Base-by-base conservation (phyloP, 257 asterid species). In the Nicotiana obtusifolia region DNA sequence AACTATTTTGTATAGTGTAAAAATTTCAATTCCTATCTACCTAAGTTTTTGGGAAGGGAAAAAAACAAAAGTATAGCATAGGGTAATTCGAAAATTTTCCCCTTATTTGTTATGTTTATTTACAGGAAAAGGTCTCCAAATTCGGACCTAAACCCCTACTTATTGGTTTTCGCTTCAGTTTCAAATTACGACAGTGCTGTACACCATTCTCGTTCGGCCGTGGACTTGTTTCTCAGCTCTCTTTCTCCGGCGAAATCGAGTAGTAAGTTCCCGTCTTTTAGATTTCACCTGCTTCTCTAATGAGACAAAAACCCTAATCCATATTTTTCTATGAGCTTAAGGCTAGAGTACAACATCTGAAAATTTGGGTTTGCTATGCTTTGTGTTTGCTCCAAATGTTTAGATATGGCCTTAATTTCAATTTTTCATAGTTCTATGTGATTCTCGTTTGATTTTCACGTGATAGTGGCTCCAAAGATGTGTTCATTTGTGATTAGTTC, bases 241-340 rank as follows among this genome's bases (percentile, higher is more conserved):
- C 47, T 35, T 68, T 35, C 57, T 41, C 56, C 31, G 19, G 31
- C 7, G 56, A 69, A 20, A 37, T 37, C 33, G 31, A n/a, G 16
- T 11, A 5, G 77, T 69, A 69, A 69, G 77, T 37, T 37, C 0
- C 57, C 31, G 10, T 37, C 44, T 37, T n/a, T 30, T 22, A 33
- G 3, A 41, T 57, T 57, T 57, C 26, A 2, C 19, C 60, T 19
- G 76, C 71, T 14, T 64, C 71, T 64, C 44, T 64, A 20, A 15
- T 66, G 26, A 67, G 15, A 68, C 77, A 4, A 68, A 68, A 68
- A 37, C 77, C 77, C 77, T 69, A 37, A 54, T 37, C 77, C 31
- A 35, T 19, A 44, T 33, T 66, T 41, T 66, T 66, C 52, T 8
- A 17, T 8, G 76, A 31, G 16, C 26, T 64, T 64, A 15, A 64